Base-by-base conservation (phyloP, 768 basidiomycete genomes). In the Tylopilus felleus region DNA sequence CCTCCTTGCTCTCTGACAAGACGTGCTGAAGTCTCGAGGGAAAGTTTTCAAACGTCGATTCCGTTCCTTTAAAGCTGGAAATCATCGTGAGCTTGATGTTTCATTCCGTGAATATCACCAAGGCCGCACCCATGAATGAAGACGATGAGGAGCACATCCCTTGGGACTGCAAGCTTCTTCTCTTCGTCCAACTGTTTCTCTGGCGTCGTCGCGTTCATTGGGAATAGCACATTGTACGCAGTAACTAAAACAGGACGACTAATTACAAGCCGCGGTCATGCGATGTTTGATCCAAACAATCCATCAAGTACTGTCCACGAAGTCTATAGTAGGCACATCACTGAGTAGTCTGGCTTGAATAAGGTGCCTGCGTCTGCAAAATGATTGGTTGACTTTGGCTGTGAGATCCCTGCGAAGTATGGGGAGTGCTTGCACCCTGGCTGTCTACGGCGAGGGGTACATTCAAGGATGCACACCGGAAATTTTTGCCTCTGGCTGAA, bases 1-100 rank as follows among this genome's bases (percentile, higher is more conserved):
- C 73, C 3, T 74, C 67, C 23, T 89, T 74, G 0, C 83, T 86
- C 62, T 88, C 81, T 8, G 83, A 74, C 5, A 96, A 75, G 40
- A 93, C 71, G 64, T 96, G 90, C 54, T 83, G 81, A 27, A 98
- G 74, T 48, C 92, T 77, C 47, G 84, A 77, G 1, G 94, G 94
- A 61, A 97, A 98, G 52, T 78, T 75, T 35, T 73, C 76, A 57
- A 94, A 94, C 0, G 90, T 89, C 16, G 81, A 76, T 54, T 91
- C 86, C 25, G 79, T 76, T 22, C 82, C 82, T 51, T 81, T 80
- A 67, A 84, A 81, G 17, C 81, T 80, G 29, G 10, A 7, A 2
- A 38, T 25, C 27, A 7, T 6, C 8, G 50, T 61, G 47, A 61
- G 60, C 21, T 49, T 6, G 33, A 22, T 38, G 43, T 13, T 21